Evolutionary conservation across 352 stramenopile genomes (phyloP), one percentile per base, ranked within the genome.

Genomic region (Phytophthora nicotianae): DNA sequence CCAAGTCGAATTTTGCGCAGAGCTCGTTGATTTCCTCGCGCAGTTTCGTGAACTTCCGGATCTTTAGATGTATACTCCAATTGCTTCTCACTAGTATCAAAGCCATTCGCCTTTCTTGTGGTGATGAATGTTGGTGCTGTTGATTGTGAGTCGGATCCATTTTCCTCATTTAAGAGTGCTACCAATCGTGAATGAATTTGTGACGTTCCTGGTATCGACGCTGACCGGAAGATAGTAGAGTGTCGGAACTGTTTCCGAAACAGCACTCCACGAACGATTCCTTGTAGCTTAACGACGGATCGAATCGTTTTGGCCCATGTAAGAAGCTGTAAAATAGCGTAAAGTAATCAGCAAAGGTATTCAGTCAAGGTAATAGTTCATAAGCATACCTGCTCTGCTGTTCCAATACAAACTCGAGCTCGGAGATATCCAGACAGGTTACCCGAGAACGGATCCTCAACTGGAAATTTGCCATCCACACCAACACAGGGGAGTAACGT

Each of bases 391-490:
- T 90, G 81, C 20, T 90, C 77, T 23, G 73, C 68, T 26, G 81
- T 88, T 2, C 81, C 81, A 14, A 86, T 40, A 11, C 68, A 75
- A 24, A 82, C 35, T 24, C 70, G 59, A 45, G 63, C 51, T 14
- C 68, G 70, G 10, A 90, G 38, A 24, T 62, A 51, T 2, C 81
- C 81, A n/a, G 50, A 56, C 0, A 41, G 23, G n/a, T 56, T 26
- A 0, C 77, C 77, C 4, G 65, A 72, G 19, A 90, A 79, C 2
- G 68, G 75, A 58, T 90, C 73, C 1, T 77, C 52, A 33, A 90
- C 66, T 13, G 68, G 59, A 21, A 81, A 65, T n/a, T 2, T 24
- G 7, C 38, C 57, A 51, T 86, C 71, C 11, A 77, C 54, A 8
- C 70, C 69, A 35, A 76, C 45, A 58, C 65, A 67, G 19, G 74